These are phyloP conservation scores for Coffea humblotiana DNA, from an alignment of 305 asterid genomes.

Conservation along the genomic window DNA sequence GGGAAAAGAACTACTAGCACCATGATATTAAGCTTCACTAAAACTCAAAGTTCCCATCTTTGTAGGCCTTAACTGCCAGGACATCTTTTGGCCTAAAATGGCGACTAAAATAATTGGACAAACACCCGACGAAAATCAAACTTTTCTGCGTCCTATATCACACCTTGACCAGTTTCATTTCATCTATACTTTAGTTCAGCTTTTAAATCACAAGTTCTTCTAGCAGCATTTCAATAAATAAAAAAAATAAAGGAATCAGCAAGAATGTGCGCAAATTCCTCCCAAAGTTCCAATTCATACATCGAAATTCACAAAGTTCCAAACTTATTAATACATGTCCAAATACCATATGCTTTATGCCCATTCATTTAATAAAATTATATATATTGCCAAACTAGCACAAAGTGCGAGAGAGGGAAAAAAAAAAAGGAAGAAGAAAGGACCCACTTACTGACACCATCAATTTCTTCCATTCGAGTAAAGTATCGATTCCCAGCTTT, in stretches of 20 bases:
- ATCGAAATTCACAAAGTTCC: neutral
- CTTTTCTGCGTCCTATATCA: neutral
- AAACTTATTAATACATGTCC: neutral
- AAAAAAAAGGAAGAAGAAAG: neutral
- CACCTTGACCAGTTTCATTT: neutral
- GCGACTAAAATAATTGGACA: neutral
- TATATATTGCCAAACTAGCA: neutral
- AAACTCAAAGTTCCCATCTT: neutral
- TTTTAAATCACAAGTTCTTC: neutral
- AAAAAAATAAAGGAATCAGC: neutral
- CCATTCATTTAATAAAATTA: neutral
- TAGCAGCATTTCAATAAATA: neutral
- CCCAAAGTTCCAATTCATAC: neutral
- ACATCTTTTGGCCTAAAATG: neutral
- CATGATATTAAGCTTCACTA: too few relatives aligned
- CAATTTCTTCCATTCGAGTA: slow-evolving; percentile 61
- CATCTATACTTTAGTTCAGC: neutral
- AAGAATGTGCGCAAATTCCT: neutral
- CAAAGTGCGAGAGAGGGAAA: neutral
- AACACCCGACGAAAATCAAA: neutral
- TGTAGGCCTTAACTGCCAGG: neutral
- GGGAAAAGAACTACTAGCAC: neutral
- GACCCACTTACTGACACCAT: slow-evolving; percentile 72
- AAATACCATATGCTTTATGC: neutral
- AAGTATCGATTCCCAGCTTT: slow-evolving; percentile 88